Base-by-base conservation (phyloP, 1,284 basidiomycete genomes). In the Quambalaria eucalypti region DNA sequence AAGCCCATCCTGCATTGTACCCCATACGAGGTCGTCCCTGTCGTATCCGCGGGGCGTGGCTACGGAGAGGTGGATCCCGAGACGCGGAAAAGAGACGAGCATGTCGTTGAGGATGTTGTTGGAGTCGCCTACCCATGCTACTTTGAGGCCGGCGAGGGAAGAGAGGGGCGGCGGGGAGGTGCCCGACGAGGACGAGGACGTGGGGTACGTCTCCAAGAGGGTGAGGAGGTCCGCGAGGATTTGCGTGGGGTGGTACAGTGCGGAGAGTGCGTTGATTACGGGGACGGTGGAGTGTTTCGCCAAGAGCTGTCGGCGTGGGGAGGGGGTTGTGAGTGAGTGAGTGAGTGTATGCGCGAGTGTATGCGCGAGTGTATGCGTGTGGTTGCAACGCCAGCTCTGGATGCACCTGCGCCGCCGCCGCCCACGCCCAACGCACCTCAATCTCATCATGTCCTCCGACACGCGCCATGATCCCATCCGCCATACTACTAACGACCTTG, bases 71-170 rank as follows among this genome's bases (percentile, higher is more conserved):
- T 85, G 79, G 78, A 93, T 90, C 0, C 95, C 95, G 1, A 98
- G 78, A 38, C 95, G 85, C 33, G 93, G 93, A 71, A 87, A 88
- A 6, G 89, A 84, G 54, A 96, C 93, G 33, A 97, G 84, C 87
- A 98, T 92, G 77, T 98, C 93, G 77, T 97, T 90, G 56, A 95
- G 81, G 52, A 98, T 90, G 76, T 98, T 98, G 61, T 92, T 90
- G 30, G 87, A 87, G 78, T 98, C 95, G 6, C 93, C 95, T 51
- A 98, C 84, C 78, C 92, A 98, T 3, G 92, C 87, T 4, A 74
- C 68, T 50, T 67, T 70, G 38, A 78, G 71, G 1, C 75, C 72
- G 1, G 71, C 62, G 1, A 79, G 62, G 30, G 68, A 62, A 23
- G 66, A 55, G 12, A 69, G 56, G 71, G 61, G 82, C 74, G 0